These are phyloP conservation scores for Fusarium cyanostomum DNA, from an alignment of 2,329 filamentous ascomycete genomes.

Conservation along the genomic window DNA sequence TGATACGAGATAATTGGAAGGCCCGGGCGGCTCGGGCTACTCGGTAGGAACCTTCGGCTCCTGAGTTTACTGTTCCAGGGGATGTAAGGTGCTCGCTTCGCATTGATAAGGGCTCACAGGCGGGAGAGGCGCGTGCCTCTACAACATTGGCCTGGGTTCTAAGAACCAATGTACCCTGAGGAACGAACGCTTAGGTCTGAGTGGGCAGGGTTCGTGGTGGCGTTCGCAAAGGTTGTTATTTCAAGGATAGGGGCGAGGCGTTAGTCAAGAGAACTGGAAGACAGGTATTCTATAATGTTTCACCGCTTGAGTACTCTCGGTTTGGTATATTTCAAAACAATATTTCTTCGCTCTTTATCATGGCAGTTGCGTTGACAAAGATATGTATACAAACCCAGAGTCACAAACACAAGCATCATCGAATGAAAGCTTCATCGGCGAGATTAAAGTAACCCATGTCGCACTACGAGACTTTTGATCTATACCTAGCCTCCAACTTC, in stretches of 20 bases:
- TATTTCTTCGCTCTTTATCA: neutral
- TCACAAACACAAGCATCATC: neutral
- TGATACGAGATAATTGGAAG: conserved; percentile 87
- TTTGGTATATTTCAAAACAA: no score
- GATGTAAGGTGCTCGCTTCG: neutral
- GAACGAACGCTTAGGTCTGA: neutral
- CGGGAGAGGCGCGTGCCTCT: neutral
- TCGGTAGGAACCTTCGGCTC: conserved; percentile 66
- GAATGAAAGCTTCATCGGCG: neutral
- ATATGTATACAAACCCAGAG: no score
- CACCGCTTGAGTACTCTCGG: neutral
- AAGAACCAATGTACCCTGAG: neutral
- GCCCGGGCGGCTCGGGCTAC: conserved; percentile 43
- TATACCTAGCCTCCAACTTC: conserved; percentile 35
- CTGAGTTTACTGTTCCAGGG: no score
- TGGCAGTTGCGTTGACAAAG: no score
- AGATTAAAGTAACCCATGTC: conserved; percentile 5
- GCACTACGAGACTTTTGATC: conserved; percentile 25
- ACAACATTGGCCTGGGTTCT: neutral
- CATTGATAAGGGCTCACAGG: neutral
- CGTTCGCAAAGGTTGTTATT: conserved; percentile 22
- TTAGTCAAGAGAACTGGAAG: conserved; percentile 25
- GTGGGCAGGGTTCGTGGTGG: conserved; percentile 5
- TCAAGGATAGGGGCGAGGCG: conserved; percentile 33
- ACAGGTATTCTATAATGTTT: neutral